Evolutionary conservation across 2,329 filamentous ascomycete species (phyloP).

Genomic region (Penicillium vulpinum): DNA sequence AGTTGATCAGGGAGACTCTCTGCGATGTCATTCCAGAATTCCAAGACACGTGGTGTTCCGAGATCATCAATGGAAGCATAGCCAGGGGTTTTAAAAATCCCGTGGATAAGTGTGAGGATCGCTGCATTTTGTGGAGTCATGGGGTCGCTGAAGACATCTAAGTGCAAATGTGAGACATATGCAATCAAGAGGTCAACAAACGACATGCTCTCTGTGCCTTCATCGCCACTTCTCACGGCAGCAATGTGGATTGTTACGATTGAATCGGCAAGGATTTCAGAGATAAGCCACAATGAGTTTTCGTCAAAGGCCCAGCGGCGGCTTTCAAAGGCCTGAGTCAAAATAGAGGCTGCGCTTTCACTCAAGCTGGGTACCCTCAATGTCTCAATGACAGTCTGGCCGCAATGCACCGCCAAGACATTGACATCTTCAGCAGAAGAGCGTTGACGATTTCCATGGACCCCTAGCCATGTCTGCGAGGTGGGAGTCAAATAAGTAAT

Average conservation of each 20-base stretch:
- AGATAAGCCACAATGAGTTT: slow-evolving; percentile 8
- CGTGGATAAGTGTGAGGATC: slow-evolving; percentile 39
- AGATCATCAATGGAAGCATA: slow-evolving; percentile 43
- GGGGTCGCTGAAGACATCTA: slow-evolving; percentile 33
- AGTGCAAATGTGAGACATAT: slow-evolving; percentile 35
- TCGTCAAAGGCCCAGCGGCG: slow-evolving; percentile 22
- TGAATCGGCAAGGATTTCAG: slow-evolving; percentile 27
- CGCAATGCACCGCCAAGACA: slow-evolving; percentile 31
- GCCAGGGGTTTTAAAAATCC: slow-evolving; percentile 42
- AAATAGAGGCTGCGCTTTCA: slow-evolving; percentile 20
- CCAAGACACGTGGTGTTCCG: slow-evolving; percentile 39
- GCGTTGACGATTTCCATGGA: slow-evolving; percentile 27
- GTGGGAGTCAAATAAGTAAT: not conserved
- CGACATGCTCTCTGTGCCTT: slow-evolving; percentile 40
- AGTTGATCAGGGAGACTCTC: slow-evolving; percentile 39
- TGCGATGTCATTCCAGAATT: slow-evolving; percentile 46
- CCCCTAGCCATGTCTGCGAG: slow-evolving; percentile 37
- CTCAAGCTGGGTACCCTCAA: slow-evolving; percentile 19
- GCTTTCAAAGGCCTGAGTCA: slow-evolving; percentile 24
- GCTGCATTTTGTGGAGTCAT: slow-evolving; percentile 35
- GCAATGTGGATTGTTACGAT: slow-evolving; percentile 35
- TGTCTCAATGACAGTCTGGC: slow-evolving; percentile 37
- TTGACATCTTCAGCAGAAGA: slow-evolving; percentile 13
- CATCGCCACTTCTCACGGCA: slow-evolving; percentile 37
- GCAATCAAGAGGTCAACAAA: slow-evolving; percentile 44